Conservation (phyloP, 441 rosid genomes). For the Eugenia klotzschiana region DNA sequence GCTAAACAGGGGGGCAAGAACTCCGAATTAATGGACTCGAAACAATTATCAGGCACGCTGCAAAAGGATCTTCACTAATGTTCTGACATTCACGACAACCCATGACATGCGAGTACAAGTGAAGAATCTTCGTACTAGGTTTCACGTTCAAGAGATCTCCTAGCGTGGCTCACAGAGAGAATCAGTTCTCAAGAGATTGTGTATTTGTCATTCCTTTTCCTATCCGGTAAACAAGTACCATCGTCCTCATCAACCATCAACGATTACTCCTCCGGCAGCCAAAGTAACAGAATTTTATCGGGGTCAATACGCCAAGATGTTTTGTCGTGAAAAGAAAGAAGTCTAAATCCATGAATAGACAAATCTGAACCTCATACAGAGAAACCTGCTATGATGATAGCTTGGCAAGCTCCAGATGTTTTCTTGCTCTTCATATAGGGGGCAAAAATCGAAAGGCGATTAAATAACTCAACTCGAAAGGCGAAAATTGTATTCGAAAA, state of each 20-base stretch:
- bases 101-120: too few species aligned
- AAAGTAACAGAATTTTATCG: not conserved
- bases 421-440: constrained; percentile 15
- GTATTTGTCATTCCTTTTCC: not conserved
- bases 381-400: constrained; percentile 13
- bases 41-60: too few species aligned
- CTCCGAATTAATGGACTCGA: too few species aligned
- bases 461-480: constrained; percentile 2
- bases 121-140: too few species aligned
- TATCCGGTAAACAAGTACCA: not conserved
- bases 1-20: too few species aligned
- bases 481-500: constrained; percentile 13
- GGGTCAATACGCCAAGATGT: not conserved
- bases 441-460: constrained; percentile 12
- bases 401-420: constrained; percentile 16
- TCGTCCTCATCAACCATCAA: not conserved
- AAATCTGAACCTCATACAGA: constrained; percentile 14
- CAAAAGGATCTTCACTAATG: too few species aligned
- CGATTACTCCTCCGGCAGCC: not conserved
- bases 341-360: not conserved
- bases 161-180: not conserved
- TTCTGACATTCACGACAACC: too few species aligned
- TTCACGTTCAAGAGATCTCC: not conserved
- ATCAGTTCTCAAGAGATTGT: not conserved
- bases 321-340: not conserved